Conservation (phyloP, 169 alveolate species). For the Eimeria falciformis region DNA sequence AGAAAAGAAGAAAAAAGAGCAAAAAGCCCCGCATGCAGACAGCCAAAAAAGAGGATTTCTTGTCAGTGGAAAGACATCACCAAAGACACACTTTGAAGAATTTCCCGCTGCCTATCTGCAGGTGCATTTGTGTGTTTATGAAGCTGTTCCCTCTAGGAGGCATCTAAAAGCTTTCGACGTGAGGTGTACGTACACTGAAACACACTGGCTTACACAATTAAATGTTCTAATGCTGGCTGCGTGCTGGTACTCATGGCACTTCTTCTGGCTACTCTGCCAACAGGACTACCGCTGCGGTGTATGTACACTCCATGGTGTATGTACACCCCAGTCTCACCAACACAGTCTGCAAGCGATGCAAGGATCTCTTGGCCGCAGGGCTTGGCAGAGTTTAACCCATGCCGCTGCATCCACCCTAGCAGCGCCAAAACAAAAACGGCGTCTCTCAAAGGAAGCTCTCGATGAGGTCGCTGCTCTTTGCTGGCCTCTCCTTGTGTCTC, state of each 20-base stretch:
- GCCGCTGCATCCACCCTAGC: slow-evolving; percentile 18
- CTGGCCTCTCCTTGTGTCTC: not conserved
- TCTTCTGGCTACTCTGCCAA: too few species aligned
- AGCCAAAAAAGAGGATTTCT: not conserved
- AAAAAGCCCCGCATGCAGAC: not conserved
- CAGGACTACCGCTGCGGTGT: too few species aligned
- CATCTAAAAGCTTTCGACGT: too few species aligned
- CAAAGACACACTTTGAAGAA: not conserved
- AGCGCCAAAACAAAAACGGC: slow-evolving; percentile 23
- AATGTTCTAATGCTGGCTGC: too few species aligned
- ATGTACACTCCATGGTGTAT: too few species aligned
- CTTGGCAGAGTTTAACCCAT: not conserved
- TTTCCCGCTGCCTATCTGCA: too few species aligned
- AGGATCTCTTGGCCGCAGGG: not conserved
- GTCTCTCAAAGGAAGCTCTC: not conserved
- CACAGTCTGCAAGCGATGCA: slow-evolving; percentile 6
- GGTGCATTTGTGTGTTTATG: too few species aligned
- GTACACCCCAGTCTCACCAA: slow-evolving; percentile 2
- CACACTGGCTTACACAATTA: too few species aligned
- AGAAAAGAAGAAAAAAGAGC: not conserved
- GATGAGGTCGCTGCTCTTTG: not conserved
- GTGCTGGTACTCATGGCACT: too few species aligned
- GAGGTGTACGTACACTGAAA: too few species aligned
- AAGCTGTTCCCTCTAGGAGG: too few species aligned
- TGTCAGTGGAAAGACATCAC: too few species aligned